phyloP scores from a whole-genome alignment of 2,329 filamentous ascomycete species.

The Polychaeton citri region DNA sequence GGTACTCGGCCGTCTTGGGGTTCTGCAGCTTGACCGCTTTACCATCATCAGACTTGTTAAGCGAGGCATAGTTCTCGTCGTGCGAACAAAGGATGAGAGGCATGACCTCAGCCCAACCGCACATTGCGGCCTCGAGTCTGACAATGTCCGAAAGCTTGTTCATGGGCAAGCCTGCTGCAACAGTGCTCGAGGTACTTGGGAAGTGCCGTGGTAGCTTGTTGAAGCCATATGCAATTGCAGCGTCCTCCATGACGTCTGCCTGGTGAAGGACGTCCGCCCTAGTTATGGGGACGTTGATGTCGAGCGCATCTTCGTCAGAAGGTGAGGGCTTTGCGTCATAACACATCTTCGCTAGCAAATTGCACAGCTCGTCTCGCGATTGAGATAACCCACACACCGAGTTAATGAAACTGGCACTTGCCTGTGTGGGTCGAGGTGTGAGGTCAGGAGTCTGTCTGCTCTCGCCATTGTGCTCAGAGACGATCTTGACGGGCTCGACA shows the following conservation, averaged over 20 bases:
- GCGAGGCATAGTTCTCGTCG: slow-evolving; percentile 93
- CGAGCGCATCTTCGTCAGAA: slow-evolving; percentile 50
- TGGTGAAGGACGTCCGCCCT: slow-evolving; percentile 91
- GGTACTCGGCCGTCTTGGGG: slow-evolving; percentile 86
- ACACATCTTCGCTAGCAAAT: slow-evolving; percentile 78
- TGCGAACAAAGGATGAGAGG: slow-evolving; percentile 93
- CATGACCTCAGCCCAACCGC: slow-evolving; percentile 93
- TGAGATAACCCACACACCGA: slow-evolving; percentile 74
- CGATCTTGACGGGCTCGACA: slow-evolving; percentile 82
- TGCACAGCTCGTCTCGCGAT: slow-evolving; percentile 60
- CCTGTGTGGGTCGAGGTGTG: slow-evolving; percentile 60
- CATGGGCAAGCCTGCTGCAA: slow-evolving; percentile 74
- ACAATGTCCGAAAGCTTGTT: slow-evolving; percentile 95
- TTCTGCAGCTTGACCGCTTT: slow-evolving; percentile 78
- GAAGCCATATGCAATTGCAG: slow-evolving; percentile 93
- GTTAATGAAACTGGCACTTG: slow-evolving; percentile 88
- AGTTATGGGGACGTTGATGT: slow-evolving; percentile 75
- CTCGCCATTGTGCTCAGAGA: slow-evolving; percentile 80
- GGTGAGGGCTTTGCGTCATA: slow-evolving; percentile 65
- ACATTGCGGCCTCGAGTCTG: slow-evolving; percentile 76
- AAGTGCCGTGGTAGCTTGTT: slow-evolving; percentile 84
- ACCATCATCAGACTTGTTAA: slow-evolving; percentile 78
- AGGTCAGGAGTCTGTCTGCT: slow-evolving; percentile 72
- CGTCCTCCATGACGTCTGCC: slow-evolving; percentile 97
- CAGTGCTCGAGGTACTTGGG: slow-evolving; percentile 71